Evolutionary conservation across 192 early-diverging fungal species (phyloP).

Genomic region (Rhizophagus sp.): DNA sequence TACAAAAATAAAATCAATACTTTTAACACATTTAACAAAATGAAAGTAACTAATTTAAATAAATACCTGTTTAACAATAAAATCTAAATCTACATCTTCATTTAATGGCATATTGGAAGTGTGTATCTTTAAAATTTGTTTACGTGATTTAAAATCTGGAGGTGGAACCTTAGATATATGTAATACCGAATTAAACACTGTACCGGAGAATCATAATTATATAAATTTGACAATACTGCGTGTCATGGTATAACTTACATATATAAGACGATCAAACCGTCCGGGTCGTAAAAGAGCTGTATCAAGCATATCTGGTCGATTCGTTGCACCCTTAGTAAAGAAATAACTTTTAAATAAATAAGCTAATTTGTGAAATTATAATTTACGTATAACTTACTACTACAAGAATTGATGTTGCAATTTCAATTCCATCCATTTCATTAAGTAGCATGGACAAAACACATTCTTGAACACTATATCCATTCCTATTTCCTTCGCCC

Average conservation of each 20-base stretch:
- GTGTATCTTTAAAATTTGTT: conserved; percentile 53
- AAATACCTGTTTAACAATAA: conserved; percentile 46
- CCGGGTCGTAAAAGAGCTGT: conserved; percentile 83
- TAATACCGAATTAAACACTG: background rate
- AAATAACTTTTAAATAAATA: background rate
- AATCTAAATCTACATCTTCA: conserved; percentile 51
- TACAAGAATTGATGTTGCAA: conserved; percentile 68
- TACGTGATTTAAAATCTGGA: conserved; percentile 49
- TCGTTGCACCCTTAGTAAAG: conserved; percentile 72
- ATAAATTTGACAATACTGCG: too few species aligned
- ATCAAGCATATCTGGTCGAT: conserved; percentile 86
- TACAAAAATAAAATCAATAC: conserved; percentile 3
- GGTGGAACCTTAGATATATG: conserved; percentile 47
- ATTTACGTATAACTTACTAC: conserved; percentile 47
- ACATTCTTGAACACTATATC: conserved; percentile 79
- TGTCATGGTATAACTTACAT: conserved; percentile 47
- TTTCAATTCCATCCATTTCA: conserved; percentile 91
- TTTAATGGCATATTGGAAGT: conserved; percentile 50
- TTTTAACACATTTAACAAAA: background rate
- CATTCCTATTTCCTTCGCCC: conserved; percentile 48
- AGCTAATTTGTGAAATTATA: conserved; percentile 22
- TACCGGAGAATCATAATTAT: too few species aligned
- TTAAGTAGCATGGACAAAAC: conserved; percentile 78
- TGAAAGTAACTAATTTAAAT: background rate
- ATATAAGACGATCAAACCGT: conserved; percentile 79